phyloP scores from a whole-genome alignment of 768 basidiomycete species.

The Tephrocybe sp. region DNA sequence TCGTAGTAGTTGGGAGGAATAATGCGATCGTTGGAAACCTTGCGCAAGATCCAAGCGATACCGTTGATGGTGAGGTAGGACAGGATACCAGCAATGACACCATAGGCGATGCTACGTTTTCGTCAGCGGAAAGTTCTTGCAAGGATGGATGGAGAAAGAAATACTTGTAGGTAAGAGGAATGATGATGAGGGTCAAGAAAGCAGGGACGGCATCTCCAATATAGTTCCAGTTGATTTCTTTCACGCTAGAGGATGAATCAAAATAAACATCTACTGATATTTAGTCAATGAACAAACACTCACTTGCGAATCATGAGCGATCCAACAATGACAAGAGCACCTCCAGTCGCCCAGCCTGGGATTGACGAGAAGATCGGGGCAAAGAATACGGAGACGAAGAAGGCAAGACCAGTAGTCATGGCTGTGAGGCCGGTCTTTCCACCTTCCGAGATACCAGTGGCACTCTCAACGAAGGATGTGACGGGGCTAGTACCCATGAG shows the following conservation, averaged over 20 bases:
- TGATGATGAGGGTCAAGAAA: slow-evolving; percentile 77
- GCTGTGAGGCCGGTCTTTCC: slow-evolving; percentile 86
- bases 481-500: slow-evolving; percentile 80
- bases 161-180: slow-evolving; percentile 77
- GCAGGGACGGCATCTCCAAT: slow-evolving; percentile 85
- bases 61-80: slow-evolving; percentile 76
- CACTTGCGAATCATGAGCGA: slow-evolving; percentile 85
- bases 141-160: slow-evolving; percentile 17
- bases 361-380: slow-evolving; percentile 87
- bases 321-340: slow-evolving; percentile 83
- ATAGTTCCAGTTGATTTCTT: slow-evolving; percentile 89
- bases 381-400: slow-evolving; percentile 86
- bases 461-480: slow-evolving; percentile 80
- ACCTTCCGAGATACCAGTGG: slow-evolving; percentile 82
- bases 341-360: slow-evolving; percentile 84
- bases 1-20: slow-evolving; percentile 65
- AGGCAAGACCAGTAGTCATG: slow-evolving; percentile 65
- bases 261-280: neutral
- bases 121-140: neutral
- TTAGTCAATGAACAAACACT: slow-evolving; percentile 19
- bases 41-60: slow-evolving; percentile 55
- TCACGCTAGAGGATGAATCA: too few relatives aligned
- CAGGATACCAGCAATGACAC: slow-evolving; percentile 76
- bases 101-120: slow-evolving; percentile 77
- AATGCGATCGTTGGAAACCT: slow-evolving; percentile 55